phyloP scores from a whole-genome alignment of 169 alveolate species.

The Eimeria acervulina region DNA sequence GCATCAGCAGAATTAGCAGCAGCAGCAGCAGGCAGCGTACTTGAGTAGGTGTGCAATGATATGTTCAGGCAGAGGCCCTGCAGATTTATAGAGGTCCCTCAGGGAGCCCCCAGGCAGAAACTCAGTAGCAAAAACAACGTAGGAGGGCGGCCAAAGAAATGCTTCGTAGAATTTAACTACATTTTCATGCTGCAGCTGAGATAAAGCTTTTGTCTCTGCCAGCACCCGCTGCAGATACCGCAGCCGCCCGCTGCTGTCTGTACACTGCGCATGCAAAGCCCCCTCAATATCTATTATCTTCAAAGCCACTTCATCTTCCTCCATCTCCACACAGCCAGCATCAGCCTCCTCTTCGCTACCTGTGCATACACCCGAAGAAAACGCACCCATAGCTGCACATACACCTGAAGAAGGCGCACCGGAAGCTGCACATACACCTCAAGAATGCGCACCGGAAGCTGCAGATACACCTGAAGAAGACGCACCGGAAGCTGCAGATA shows the following conservation, averaged over 20 bases:
- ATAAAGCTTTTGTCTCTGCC: conserved; percentile 19
- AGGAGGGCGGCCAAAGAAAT: conserved; percentile 79
- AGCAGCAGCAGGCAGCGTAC: conserved; percentile 27
- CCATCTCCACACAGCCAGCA: conserved; percentile 5
- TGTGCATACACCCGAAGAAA: not conserved
- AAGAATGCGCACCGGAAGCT: not conserved
- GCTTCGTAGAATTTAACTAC: conserved; percentile 53
- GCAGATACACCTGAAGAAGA: not conserved
- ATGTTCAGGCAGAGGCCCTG: conserved; percentile 88
- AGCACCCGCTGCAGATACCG: not conserved
- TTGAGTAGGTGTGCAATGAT: conserved; percentile 77
- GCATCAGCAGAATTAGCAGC: conserved; percentile 17
- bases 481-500: conserved; percentile 26
- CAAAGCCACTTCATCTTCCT: conserved; percentile 71
- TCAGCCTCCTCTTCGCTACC: not conserved
- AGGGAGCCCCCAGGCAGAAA: conserved; percentile 87
- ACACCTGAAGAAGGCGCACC: not conserved
- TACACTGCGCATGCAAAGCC: conserved; percentile 64
- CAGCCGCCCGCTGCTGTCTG: conserved; percentile 2
- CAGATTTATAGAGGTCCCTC: conserved; percentile 74
- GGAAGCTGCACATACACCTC: not conserved
- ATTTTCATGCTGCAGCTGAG: conserved; percentile 36
- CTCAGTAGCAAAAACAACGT: conserved; percentile 84
- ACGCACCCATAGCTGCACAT: not conserved
- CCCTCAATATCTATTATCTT: conserved; percentile 78